phyloP scores from a whole-genome alignment of 139 green algal genomes.

The Coccomyxa sp. region DNA sequence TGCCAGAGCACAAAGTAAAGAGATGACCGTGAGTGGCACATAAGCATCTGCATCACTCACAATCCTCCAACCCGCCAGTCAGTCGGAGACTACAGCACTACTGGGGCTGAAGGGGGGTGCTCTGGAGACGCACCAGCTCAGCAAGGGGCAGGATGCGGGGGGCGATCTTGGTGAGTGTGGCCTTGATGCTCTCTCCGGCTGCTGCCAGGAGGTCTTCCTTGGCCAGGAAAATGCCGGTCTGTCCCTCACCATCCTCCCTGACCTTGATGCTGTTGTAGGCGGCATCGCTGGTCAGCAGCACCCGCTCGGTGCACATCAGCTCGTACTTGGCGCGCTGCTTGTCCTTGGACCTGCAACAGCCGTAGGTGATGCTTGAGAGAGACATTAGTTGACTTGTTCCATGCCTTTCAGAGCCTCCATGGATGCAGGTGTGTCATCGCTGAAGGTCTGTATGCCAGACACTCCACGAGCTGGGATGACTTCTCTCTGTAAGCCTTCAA shows the following conservation, averaged over 20 bases:
- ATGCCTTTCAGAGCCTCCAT: no score
- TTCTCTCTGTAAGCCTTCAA: no score
- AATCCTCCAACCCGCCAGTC: neutral
- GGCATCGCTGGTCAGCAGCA: neutral
- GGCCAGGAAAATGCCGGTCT: neutral
- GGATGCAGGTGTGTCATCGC: no score
- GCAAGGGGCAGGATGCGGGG: neutral
- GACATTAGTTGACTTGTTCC: no score
- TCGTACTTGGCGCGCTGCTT: neutral
- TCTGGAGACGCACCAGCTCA: neutral
- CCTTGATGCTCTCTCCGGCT: neutral
- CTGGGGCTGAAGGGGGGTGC: neutral
- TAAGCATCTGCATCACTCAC: neutral
- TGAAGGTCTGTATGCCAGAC: no score
- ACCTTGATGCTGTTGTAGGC: neutral
- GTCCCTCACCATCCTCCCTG: neutral
- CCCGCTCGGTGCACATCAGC: neutral
- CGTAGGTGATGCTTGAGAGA: no score
- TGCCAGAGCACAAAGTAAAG: neutral
- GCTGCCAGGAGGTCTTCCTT: neutral
- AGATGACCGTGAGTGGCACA: neutral
- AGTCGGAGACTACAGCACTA: neutral
- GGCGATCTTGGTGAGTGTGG: neutral
- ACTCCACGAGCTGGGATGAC: no score
- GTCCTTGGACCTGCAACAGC: neutral